Evolutionary conservation across 371 early-diverging fungal genomes (phyloP), one percentile per base, ranked within the genome.

Genomic region (Basidiobolus heterosporus): DNA sequence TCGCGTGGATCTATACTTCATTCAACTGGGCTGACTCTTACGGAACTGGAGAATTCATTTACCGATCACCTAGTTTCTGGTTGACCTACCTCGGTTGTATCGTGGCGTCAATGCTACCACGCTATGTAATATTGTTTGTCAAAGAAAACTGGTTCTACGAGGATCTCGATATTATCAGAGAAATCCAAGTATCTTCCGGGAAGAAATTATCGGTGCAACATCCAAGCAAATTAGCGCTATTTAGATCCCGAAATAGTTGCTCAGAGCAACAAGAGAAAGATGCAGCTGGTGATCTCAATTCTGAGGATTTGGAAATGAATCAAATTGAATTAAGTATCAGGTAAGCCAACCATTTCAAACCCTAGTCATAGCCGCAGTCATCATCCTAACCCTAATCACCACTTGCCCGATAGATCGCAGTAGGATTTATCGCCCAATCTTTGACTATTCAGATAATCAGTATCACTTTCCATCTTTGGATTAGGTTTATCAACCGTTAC

Each of bases 21-120:
- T 72, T 6, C 46, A 64, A 66, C 15, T n/a, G n/a, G n/a, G n/a
- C n/a, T n/a, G 61, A 61, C 45, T 57, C 86, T 50, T 68, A 79
- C 60, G 77, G 75, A 41, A 63, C 78, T 52, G 73, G 67, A 38
- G 22, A 55, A 7, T 60, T 69, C 45, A 63, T 87, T 11, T 78
- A 76, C 53, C 55, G 66, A 5, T 61, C 68, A 9, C 61, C 76
- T 8, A 57, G 63, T 0, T 91, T 91, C 49, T 92, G 88, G 82
- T 58, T 85, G 44, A 71, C 71, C 16, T 48, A 75, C 21, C 40
- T 71, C 9, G 45, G 82, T 14, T 45, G 74, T 0, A 61, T 81
- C 17, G 60, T 77, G 0, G 46, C 75, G 0, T 72, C 80, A 0
- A 61, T 86, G 39, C 51, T 83, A 23, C 78, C 83, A 3, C 66